Evolutionary conservation across 2,329 filamentous ascomycete species (phyloP), one percentile per base, ranked within the genome.

Genomic region (Botrytis porri): DNA sequence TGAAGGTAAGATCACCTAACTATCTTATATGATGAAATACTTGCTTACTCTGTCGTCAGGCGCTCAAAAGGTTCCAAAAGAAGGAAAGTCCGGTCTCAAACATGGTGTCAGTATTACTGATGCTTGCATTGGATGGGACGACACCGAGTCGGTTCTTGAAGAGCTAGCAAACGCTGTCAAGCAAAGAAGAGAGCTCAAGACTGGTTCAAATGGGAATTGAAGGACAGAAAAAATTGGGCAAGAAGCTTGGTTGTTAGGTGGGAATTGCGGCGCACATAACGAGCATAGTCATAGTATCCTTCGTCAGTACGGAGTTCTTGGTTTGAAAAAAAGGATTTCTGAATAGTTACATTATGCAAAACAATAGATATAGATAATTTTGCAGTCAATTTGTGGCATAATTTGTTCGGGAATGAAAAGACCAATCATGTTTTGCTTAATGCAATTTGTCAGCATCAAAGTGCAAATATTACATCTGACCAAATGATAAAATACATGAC

Each of bases 61-160:
- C 77, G 93, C 88, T 83, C 96, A 99, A 82, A 98, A 98, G 83
- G 93, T 98, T 5, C 93, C 95, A 48, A 87, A 90, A 72, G 93
- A 97, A 84, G 95, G 95, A 80, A 94, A 93, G 83, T 86, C 88
- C 14, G 94, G 91, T 48, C 88, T 98, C 75, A 92, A 97, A 85
- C 95, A 97, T 83, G 96, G 96, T 79, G 93, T 98, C 80, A 96
- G 93, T 82, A 98, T 98, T 82, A 99, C 96, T 0, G 96, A 99
- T 83, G 95, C 96, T 66, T 99, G 96, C 84, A 98, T 99, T 81
- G 87, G 90, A 83, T 98, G 95, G 95, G 90, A 95, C 75, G 93
- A 97, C 78, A 98, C 96, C 5, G 91, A 95, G 78, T 84, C 85
- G 0, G 92, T 95, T 2, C 88, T 98, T 18, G 91, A 92, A 77